Conservation (phyloP, 441 rosid genomes). For the Adansonia grandidieri region DNA sequence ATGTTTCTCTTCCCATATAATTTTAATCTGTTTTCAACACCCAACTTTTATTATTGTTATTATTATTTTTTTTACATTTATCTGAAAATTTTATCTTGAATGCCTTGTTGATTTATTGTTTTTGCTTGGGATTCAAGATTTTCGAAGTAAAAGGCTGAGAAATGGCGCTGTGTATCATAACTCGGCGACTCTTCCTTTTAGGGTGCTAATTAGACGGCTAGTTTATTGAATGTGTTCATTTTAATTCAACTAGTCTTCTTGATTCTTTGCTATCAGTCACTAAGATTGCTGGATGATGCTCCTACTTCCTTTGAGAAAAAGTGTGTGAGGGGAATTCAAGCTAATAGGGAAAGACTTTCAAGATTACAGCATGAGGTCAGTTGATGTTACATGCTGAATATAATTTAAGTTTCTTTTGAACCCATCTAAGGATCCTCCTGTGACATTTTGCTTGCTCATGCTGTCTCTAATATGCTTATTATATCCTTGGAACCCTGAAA, state of each 20-base stretch:
- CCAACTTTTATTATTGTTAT: no score
- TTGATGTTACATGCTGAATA: constrained; percentile 21
- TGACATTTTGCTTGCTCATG: constrained; percentile 36
- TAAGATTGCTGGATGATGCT: constrained; percentile 89
- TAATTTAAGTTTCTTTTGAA: neutral
- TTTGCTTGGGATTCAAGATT: no score
- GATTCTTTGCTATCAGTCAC: constrained; percentile 50
- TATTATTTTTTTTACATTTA: no score
- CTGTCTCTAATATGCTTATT: constrained; percentile 93
- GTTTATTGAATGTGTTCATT: neutral
- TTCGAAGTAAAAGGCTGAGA: no score
- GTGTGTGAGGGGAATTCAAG: constrained; percentile 87
- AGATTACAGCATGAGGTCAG: constrained; percentile 88
- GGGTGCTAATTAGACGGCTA: neutral
- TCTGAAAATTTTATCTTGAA: no score
- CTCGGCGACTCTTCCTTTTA: no score
- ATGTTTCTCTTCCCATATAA: neutral
- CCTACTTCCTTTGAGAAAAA: constrained; percentile 93
- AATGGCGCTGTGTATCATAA: no score
- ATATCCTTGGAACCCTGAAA: constrained; percentile 94
- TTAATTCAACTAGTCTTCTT: constrained; percentile 16
- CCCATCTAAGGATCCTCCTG: constrained; percentile 22
- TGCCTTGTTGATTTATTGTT: no score
- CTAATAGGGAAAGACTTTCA: constrained; percentile 81
- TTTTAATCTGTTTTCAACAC: no score